phyloP scores from a whole-genome alignment of 805 yeast genomes.

The Metschnikowia koreensis region DNA sequence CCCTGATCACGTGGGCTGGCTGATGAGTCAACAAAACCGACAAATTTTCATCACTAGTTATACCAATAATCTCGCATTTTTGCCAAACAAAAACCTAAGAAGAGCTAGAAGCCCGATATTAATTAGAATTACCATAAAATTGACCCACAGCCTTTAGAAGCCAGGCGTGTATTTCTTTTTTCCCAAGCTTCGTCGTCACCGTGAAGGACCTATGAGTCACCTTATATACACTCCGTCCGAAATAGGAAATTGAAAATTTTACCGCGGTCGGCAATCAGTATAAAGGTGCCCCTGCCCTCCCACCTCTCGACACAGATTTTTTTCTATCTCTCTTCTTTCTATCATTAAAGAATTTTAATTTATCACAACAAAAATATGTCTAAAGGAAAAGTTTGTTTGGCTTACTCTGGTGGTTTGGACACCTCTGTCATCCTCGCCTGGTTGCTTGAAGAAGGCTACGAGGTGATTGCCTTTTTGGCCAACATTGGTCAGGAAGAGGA shows the following conservation, averaged over 20 bases:
- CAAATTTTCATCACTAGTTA: too few relatives aligned
- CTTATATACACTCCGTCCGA: slow-evolving; percentile 15
- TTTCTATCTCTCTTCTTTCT: slow-evolving; percentile 7
- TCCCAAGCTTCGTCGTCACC: neutral
- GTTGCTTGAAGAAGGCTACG: slow-evolving; percentile 97
- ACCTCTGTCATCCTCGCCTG: slow-evolving; percentile 97
- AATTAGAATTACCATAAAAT: too few relatives aligned
- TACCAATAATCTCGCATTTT: too few relatives aligned
- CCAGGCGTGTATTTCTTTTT: neutral
- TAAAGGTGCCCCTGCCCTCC: slow-evolving; percentile 15
- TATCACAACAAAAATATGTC: slow-evolving; percentile 53
- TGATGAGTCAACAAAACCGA: neutral
- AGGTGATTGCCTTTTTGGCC: slow-evolving; percentile 97
- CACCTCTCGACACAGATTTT: neutral
- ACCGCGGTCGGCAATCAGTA: slow-evolving; percentile 24
- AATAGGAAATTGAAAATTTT: slow-evolving; percentile 16
- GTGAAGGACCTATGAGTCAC: slow-evolving; percentile 14
- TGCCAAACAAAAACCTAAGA: too few relatives aligned
- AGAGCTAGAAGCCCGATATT: too few relatives aligned
- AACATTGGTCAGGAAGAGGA: slow-evolving; percentile 99
- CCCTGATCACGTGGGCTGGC: neutral
- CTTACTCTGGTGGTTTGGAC: slow-evolving; percentile 98
- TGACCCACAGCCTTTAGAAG: neutral
- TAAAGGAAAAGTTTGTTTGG: slow-evolving; percentile 98
- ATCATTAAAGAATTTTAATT: neutral